These are phyloP conservation scores for Septoria linicola DNA, from an alignment of 2,329 filamentous ascomycete genomes.

Conservation along the genomic window DNA sequence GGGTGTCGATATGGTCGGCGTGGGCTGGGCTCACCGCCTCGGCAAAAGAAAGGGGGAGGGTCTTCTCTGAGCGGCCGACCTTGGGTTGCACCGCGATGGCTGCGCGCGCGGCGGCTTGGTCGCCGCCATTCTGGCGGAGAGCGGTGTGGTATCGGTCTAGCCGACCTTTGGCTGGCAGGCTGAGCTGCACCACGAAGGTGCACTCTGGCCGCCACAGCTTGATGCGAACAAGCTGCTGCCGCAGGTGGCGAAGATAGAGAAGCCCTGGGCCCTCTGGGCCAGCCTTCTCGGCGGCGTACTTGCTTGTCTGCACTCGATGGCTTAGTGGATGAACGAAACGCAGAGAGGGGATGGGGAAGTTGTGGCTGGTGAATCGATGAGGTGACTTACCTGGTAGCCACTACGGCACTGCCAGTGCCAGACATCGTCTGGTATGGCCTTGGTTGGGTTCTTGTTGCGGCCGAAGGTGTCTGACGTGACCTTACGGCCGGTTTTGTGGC, in stretches of 20 bases:
- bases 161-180: constrained; percentile 28
- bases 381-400: constrained; percentile 58
- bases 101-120: constrained; percentile 20
- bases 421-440: constrained; percentile 63
- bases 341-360: neutral
- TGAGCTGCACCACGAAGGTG: constrained; percentile 33
- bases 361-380: neutral
- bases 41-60: constrained; percentile 11
- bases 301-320: constrained; percentile 48
- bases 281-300: constrained; percentile 29
- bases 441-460: constrained; percentile 75
- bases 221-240: constrained; percentile 32
- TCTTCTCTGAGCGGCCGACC: constrained; percentile 18
- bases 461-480: constrained; percentile 80
- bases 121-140: constrained; percentile 24
- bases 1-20: constrained; percentile 27
- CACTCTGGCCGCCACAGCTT: constrained; percentile 35
- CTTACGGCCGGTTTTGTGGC: constrained; percentile 53
- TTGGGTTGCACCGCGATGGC: constrained; percentile 19
- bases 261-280: neutral
- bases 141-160: constrained; percentile 26
- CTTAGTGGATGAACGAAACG: neutral
- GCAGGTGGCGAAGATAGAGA: constrained; percentile 26
- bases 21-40: constrained; percentile 26
- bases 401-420: constrained; percentile 60